A percentile compares a stretch with the other conserved stretches of the same genome.
phyloP scores from a whole-genome alignment of 768 basidiomycete species.

The Mrakia frigida region DNA sequence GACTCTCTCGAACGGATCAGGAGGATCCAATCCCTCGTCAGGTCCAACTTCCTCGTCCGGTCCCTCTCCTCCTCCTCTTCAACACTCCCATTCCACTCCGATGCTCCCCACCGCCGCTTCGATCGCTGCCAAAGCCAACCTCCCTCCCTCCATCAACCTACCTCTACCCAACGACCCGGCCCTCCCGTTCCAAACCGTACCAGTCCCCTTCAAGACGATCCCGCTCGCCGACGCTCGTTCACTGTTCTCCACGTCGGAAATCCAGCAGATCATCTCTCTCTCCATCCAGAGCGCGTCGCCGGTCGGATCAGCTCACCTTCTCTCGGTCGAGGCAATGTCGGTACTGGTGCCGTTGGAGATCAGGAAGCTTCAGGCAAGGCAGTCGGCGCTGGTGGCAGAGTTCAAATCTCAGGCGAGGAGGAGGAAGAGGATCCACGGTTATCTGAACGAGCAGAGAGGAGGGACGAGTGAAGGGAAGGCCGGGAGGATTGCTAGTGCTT shows the following conservation, averaged over 20 bases:
- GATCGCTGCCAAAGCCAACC: neutral
- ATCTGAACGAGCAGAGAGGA: slow-evolving; percentile 13
- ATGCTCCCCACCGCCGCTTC: slow-evolving; percentile 4
- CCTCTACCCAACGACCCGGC: neutral
- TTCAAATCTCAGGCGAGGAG: neutral
- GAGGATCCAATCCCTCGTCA: neutral
- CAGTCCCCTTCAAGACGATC: neutral
- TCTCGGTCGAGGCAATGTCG: slow-evolving; percentile 14
- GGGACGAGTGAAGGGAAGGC: slow-evolving; percentile 15
- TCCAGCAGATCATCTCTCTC: slow-evolving; percentile 6
- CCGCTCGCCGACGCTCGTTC: neutral
- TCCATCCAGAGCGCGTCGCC: neutral
- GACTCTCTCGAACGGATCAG: neutral
- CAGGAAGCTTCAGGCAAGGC: neutral
- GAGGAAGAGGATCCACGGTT: neutral
- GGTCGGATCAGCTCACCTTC: neutral
- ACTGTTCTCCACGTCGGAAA: slow-evolving; percentile 1
- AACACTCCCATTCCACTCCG: slow-evolving; percentile 6
- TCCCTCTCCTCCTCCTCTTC: neutral
- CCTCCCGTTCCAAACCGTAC: neutral
- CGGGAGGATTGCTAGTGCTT: neutral
- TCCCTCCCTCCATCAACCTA: slow-evolving; percentile 2
- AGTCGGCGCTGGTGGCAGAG: neutral
- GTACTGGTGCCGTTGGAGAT: slow-evolving; percentile 8
- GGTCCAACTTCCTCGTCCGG: neutral